These are phyloP conservation scores for Handroanthus guayacan DNA, from an alignment of 257 asterid genomes.

Conservation along the genomic window DNA sequence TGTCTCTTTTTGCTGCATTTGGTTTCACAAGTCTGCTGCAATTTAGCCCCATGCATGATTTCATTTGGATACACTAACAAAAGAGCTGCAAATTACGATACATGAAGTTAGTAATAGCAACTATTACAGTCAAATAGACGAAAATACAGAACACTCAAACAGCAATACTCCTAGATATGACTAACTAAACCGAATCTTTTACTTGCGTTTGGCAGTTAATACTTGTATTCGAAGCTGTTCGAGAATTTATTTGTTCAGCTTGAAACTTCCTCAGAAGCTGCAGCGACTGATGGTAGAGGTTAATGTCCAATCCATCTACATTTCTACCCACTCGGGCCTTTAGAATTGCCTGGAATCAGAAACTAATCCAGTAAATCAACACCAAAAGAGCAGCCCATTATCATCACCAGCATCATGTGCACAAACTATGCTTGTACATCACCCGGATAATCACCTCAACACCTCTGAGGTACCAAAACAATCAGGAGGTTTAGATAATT, in stretches of 20 bases:
- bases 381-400: neutral
- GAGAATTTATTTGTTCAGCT: slow-evolving; percentile 56
- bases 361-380: slow-evolving; percentile 5
- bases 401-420: neutral
- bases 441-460: too few relatives aligned
- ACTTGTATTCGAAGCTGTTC: slow-evolving; percentile 31
- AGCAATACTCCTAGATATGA: slow-evolving; percentile 12
- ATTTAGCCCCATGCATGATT: neutral
- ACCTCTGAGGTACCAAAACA: too few relatives aligned
- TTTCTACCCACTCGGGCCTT: slow-evolving; percentile 93
- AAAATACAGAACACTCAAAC: neutral
- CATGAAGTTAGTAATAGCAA: neutral
- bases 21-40: slow-evolving; percentile 4
- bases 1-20: neutral
- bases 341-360: slow-evolving; percentile 65
- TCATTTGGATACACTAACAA: neutral
- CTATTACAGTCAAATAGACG: too few relatives aligned
- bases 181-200: neutral
- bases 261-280: slow-evolving; percentile 74
- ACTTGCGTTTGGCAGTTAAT: neutral
- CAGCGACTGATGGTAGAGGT: slow-evolving; percentile 81
- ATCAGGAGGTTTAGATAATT: too few relatives aligned
- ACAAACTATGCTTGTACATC: too few relatives aligned
- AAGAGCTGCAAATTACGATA: neutral
- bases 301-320: slow-evolving; percentile 90